A percentile compares a stretch with the other conserved stretches of the same genome.
Conservation (phyloP, 2,329 filamentous ascomycete genomes). For the Cordyceps cateniannulata region DNA sequence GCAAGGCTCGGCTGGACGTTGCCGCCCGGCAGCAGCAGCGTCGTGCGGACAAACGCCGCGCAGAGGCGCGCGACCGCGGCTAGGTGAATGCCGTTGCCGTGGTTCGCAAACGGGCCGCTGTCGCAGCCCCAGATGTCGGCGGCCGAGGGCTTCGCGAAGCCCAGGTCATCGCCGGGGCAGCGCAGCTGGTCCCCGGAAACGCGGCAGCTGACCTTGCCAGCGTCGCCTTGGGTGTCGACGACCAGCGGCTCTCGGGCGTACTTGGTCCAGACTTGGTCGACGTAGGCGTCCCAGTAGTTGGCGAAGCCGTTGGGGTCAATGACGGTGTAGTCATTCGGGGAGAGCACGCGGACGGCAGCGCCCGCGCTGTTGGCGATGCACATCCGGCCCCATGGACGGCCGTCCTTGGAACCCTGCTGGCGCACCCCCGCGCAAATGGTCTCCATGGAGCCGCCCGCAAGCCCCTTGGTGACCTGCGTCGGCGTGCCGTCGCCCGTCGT, state of each 20-base stretch:
- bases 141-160: slow-evolving; percentile 36
- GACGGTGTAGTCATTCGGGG: slow-evolving; percentile 35
- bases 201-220: slow-evolving; percentile 34
- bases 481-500: slow-evolving; percentile 27
- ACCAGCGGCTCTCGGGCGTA: slow-evolving; percentile 32
- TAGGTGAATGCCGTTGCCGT: slow-evolving; percentile 30
- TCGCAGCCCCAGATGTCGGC: slow-evolving; percentile 46
- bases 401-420: slow-evolving; percentile 31
- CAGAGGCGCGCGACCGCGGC: slow-evolving; percentile 43
- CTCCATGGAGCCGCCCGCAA: slow-evolving; percentile 28
- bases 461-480: slow-evolving; percentile 34
- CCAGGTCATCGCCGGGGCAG: slow-evolving; percentile 36
- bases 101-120: slow-evolving; percentile 38
- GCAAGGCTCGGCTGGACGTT: slow-evolving; percentile 36
- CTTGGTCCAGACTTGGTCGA: slow-evolving; percentile 39
- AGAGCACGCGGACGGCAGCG: slow-evolving; percentile 36
- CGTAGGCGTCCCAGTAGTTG: slow-evolving; percentile 39
- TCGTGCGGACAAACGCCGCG: slow-evolving; percentile 44
- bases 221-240: slow-evolving; percentile 36
- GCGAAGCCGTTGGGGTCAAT: slow-evolving; percentile 29
- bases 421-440: slow-evolving; percentile 35
- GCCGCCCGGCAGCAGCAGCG: slow-evolving; percentile 39
- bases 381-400: slow-evolving; percentile 37
- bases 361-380: slow-evolving; percentile 33
- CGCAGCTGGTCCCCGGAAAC: slow-evolving; percentile 28